These are phyloP conservation scores for Apiospora phragmitis DNA, from an alignment of 2,329 filamentous ascomycete genomes.

Conservation along the genomic window DNA sequence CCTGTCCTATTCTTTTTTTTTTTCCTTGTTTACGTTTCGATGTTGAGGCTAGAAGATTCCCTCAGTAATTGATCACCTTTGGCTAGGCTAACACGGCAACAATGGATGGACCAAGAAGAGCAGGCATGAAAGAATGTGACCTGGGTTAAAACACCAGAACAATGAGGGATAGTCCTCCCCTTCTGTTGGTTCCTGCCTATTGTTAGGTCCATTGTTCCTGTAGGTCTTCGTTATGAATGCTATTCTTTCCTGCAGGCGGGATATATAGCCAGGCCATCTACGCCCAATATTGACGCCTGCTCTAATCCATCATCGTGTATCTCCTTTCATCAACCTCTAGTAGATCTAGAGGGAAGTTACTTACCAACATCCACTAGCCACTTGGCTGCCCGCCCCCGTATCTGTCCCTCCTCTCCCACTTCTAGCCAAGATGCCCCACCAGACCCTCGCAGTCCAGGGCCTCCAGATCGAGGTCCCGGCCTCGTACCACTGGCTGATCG, in stretches of 20 bases:
- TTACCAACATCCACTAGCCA: neutral
- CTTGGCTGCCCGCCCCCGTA: neutral
- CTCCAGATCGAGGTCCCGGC: neutral
- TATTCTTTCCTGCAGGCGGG: no score
- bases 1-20: neutral
- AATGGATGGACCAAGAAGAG: neutral
- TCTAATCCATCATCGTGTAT: neutral
- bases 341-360: neutral
- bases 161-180: no score
- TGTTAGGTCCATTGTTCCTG: no score
- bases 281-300: no score
- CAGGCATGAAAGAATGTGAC: no score
- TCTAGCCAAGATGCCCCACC: neutral
- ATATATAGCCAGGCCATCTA: no score
- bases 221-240: no score
- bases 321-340: neutral
- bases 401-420: neutral
- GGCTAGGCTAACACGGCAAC: neutral
- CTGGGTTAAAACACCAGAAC: no score
- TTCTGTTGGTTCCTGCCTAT: no score
- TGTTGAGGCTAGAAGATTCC: neutral
- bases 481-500: neutral
- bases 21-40: no score
- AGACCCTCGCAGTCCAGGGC: neutral
- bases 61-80: neutral